phyloP scores from a whole-genome alignment of 2,329 filamentous ascomycete species.

The Curvularia spicifera region DNA sequence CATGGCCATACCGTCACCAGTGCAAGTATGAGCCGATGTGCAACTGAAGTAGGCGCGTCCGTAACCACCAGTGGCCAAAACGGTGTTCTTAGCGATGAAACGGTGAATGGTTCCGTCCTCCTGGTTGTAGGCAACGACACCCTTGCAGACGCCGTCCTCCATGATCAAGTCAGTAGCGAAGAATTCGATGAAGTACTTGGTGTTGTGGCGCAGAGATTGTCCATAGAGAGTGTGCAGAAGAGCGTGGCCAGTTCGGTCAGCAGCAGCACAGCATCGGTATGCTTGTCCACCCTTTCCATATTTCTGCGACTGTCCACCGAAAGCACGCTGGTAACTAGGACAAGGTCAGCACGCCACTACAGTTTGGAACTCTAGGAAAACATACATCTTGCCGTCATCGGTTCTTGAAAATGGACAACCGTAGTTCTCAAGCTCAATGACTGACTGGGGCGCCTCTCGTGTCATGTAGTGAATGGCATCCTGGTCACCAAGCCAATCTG shows the following conservation, averaged over 20 bases:
- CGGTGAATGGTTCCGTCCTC: slow-evolving; percentile 97
- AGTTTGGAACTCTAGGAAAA: not conserved
- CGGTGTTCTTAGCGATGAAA: slow-evolving; percentile 96
- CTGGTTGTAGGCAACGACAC: slow-evolving; percentile 97
- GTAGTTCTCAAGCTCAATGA: slow-evolving; percentile 96
- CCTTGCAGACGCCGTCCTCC: slow-evolving; percentile 95
- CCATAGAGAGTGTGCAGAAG: slow-evolving; percentile 98
- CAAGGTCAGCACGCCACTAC: slow-evolving; percentile 15
- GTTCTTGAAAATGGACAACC: slow-evolving; percentile 97
- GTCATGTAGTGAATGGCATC: slow-evolving; percentile 99
- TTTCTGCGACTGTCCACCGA: slow-evolving; percentile 95
- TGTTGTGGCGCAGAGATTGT: slow-evolving; percentile 95
- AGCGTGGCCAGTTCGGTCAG: slow-evolving; percentile 95
- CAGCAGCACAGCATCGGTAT: slow-evolving; percentile 95
- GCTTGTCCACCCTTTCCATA: slow-evolving; percentile 97
- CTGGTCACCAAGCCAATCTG: slow-evolving; percentile 96
- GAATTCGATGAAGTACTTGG: slow-evolving; percentile 99
- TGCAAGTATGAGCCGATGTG: slow-evolving; percentile 97
- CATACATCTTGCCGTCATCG: slow-evolving; percentile 89
- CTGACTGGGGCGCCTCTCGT: slow-evolving; percentile 86
- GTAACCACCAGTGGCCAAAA: slow-evolving; percentile 95
- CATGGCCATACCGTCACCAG: slow-evolving; percentile 99
- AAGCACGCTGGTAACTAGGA: slow-evolving; percentile 89
- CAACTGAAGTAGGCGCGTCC: slow-evolving; percentile 98
- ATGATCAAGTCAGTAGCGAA: slow-evolving; percentile 97